Evolutionary conservation across 257 asterid genomes (phyloP).

Genomic region (Solanum clarkiae): DNA sequence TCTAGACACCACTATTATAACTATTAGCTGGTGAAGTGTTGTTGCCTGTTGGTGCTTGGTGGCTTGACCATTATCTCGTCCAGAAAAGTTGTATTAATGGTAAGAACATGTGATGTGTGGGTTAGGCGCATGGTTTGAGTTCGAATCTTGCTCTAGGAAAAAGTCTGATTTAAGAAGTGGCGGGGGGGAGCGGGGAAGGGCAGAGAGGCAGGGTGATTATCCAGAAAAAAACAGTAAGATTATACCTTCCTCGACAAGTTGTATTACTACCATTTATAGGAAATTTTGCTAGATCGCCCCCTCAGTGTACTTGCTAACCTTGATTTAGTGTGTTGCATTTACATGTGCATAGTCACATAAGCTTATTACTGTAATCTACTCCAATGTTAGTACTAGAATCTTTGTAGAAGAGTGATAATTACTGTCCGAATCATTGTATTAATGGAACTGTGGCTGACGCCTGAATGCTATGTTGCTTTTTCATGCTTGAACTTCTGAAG

Average conservation of each 20-base stretch:
- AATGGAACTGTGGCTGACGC: neutral
- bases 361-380: neutral
- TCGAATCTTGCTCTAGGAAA: neutral
- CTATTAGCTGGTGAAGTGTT: neutral
- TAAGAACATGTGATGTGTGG: neutral
- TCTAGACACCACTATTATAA: neutral
- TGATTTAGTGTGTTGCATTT: neutral
- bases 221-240: neutral
- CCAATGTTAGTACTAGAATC: too few relatives aligned
- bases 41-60: neutral
- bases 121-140: neutral
- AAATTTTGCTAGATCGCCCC: neutral
- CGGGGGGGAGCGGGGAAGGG: neutral
- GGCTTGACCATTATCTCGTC: neutral
- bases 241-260: neutral
- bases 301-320: neutral
- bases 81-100: neutral
- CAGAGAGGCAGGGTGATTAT: neutral
- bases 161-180: neutral
- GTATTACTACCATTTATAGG: neutral
- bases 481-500: neutral
- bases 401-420: neutral
- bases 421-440: neutral
- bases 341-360: neutral
- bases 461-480: neutral